Percentiles rank a stretch among this genome's conserved stretches.
Conservation (phyloP, 495 filamentous ascomycete genomes). For the Penicillium flavigenum region DNA sequence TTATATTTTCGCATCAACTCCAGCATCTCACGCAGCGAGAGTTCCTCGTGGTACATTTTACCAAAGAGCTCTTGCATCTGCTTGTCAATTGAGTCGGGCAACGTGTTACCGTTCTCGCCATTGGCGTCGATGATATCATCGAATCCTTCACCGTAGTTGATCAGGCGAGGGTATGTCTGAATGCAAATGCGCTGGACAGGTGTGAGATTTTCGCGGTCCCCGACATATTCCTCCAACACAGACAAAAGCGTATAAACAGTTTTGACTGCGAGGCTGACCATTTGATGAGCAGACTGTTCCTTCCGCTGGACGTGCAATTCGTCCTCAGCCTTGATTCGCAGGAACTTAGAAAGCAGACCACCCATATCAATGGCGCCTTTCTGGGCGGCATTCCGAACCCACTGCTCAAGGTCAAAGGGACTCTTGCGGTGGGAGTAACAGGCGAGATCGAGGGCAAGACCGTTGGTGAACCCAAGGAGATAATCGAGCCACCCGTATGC, state of each 20-base stretch:
- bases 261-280: conserved; percentile 74
- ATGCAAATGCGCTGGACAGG: conserved; percentile 81
- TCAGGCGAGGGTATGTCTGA: conserved; percentile 88
- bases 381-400: conserved; percentile 67
- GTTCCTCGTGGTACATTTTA: conserved; percentile 88
- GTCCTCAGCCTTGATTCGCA: conserved; percentile 77
- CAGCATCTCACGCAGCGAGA: conserved; percentile 77
- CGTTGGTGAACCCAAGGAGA: conserved; percentile 69
- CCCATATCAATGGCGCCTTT: conserved; percentile 60
- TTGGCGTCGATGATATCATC: conserved; percentile 88
- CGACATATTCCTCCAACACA: conserved; percentile 67
- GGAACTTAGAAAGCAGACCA: conserved; percentile 64
- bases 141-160: conserved; percentile 90
- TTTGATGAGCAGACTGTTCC: conserved; percentile 58
- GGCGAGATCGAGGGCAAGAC: conserved; percentile 84
- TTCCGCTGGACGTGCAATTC: conserved; percentile 69
- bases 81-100: conserved; percentile 74
- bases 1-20: conserved; percentile 81
- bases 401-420: conserved; percentile 75
- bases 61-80: conserved; percentile 97
- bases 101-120: conserved; percentile 70
- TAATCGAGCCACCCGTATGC: conserved; percentile 81
- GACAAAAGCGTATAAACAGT: conserved; percentile 81
- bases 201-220: conserved; percentile 56
- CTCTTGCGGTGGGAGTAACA: conserved; percentile 83